Evolutionary conservation across 2,329 filamentous ascomycete species (phyloP).

Genomic region (Ceratocystiopsis brevicomis): DNA sequence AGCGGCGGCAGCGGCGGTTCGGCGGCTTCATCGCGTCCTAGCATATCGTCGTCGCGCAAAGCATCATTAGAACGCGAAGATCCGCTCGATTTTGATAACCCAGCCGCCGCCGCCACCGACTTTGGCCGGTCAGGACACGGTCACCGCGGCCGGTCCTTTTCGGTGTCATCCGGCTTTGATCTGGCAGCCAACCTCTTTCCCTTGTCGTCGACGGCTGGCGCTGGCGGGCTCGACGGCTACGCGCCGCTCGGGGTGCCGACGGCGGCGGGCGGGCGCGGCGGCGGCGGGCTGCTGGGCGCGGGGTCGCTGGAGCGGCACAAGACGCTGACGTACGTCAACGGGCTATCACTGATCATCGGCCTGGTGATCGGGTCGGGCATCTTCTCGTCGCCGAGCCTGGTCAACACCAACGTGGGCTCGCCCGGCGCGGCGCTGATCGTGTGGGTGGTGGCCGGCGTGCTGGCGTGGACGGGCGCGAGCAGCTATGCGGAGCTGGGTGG

Average conservation of each 20-base stretch:
- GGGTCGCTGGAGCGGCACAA: constrained; percentile 89
- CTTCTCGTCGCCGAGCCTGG: constrained; percentile 43
- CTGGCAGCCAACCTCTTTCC: constrained; percentile 89
- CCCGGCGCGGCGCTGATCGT: constrained; percentile 37
- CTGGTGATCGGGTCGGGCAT: constrained; percentile 71
- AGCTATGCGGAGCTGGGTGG: constrained; percentile 76
- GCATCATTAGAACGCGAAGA: constrained; percentile 79
- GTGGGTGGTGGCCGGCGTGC: constrained; percentile 40
- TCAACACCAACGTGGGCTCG: constrained; percentile 44
- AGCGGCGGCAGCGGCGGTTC: constrained; percentile 36
- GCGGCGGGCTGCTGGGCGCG: constrained; percentile 43
- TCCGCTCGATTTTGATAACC: constrained; percentile 47
- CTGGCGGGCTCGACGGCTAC: constrained; percentile 38
- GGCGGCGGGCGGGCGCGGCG: constrained; percentile 31
- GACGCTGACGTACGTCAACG: constrained; percentile 86
- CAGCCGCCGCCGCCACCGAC: constrained; percentile 21
- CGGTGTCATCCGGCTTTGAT: constrained; percentile 83
- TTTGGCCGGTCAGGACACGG: too few species aligned
- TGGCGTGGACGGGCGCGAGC: constrained; percentile 45
- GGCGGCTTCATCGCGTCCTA: constrained; percentile 57
- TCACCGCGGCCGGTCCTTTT: constrained; percentile 52
- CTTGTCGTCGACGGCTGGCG: constrained; percentile 54
- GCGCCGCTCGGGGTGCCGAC: constrained; percentile 67
- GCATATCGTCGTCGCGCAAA: constrained; percentile 77
- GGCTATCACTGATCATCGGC: constrained; percentile 74